phyloP scores from a whole-genome alignment of 306 rosid genomes.

The Inga laurina region DNA sequence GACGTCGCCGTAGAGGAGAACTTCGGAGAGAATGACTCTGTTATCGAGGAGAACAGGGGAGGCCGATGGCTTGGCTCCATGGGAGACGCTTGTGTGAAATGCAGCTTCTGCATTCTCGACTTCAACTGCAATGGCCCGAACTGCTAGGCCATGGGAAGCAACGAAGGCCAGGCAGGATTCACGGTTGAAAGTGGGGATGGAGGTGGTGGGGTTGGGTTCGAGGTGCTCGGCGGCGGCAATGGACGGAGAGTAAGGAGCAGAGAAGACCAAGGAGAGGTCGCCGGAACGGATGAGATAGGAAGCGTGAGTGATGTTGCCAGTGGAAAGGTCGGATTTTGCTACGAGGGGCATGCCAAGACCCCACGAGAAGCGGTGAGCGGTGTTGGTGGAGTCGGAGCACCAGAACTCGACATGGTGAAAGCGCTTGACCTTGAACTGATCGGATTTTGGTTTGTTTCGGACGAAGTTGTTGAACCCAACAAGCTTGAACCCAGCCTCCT shows the following conservation, averaged over 20 bases:
- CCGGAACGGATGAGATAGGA: constrained; percentile 89
- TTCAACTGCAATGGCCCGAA: constrained; percentile 72
- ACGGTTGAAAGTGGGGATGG: constrained; percentile 63
- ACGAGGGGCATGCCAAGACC: constrained; percentile 81
- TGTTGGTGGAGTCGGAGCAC: constrained; percentile 85
- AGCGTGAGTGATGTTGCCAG: constrained; percentile 75
- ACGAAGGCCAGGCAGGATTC: constrained; percentile 54
- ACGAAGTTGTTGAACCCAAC: no score
- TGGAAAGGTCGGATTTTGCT: constrained; percentile 83
- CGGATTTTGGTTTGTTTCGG: no score
- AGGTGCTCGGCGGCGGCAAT: background rate
- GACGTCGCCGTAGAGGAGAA: constrained; percentile 82
- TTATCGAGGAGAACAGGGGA: constrained; percentile 49
- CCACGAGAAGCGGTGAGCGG: constrained; percentile 72
- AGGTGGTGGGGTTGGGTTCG: constrained; percentile 40
- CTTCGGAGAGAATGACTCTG: constrained; percentile 55
- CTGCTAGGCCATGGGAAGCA: constrained; percentile 71
- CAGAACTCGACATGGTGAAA: constrained; percentile 93
- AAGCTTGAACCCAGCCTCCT: no score
- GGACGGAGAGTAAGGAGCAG: constrained; percentile 80
- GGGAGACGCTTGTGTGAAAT: constrained; percentile 51
- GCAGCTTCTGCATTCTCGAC: constrained; percentile 75
- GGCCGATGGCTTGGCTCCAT: constrained; percentile 58
- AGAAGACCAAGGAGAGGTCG: constrained; percentile 79
- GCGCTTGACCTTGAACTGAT: no score